Evolutionary conservation across 2,329 filamentous ascomycete genomes (phyloP), one percentile per base, ranked within the genome.

Genomic region (Thielaviopsis punctulata): DNA sequence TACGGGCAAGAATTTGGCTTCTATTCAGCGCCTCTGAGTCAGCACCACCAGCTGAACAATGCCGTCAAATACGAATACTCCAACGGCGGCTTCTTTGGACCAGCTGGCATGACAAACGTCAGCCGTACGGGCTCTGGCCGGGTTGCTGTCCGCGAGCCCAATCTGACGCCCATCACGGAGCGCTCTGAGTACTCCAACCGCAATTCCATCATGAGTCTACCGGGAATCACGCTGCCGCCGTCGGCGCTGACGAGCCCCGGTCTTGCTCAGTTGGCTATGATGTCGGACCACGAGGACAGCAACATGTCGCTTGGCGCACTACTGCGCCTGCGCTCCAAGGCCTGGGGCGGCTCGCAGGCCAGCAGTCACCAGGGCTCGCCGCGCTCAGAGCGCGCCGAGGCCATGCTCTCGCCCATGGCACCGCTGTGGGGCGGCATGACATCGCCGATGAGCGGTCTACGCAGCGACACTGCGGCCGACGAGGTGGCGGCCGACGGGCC

Each of bases 1-100:
- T 98, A 98, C 62, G 92, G 92, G 0, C 83, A 88, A 59, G 92
- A 98, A 63, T 98, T 98, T 62, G 89, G 88, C 0, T 98, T 98
- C 64, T 98, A 95, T 64, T 87, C 89, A 1, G 70, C 73, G 1
- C 75, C 77, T 0, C 58, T 67, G 4, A 63, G 63, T 15, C 63
- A 67, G 10, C 66, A 65, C 39, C 63, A 71, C 46, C 72, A 70
- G 19, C 69, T 68, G 25, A 67, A 68, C 52, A 69, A 69, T 39
- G 47, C 61, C 36, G 67, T 67, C 36, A 62, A 69, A 7, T 73
- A 72, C 39, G 69, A 84, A 52, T 85, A 83, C 59, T 75, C 79
- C 13, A 84, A 87, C 59, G 92, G 92, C 24, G 92, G 92, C 19
- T 95, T 86, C 66, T 96, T 96, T 62, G 87, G 86, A 1, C 79